A percentile compares a stretch with the other conserved stretches of the same genome.
Conservation (phyloP, 371 early-diverging fungal genomes). For the Syncephalastrum sp. region DNA sequence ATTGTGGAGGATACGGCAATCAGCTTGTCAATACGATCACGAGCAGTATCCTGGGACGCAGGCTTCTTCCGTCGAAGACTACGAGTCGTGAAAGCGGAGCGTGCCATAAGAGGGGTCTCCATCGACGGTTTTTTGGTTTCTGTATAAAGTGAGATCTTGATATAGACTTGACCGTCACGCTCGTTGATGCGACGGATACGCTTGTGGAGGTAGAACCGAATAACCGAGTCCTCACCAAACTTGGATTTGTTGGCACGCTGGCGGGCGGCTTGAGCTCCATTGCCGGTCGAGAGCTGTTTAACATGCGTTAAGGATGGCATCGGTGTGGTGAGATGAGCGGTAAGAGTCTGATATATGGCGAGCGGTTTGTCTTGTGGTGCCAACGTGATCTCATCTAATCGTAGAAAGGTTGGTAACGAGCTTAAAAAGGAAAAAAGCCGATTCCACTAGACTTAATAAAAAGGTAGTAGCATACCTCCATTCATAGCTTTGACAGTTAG, state of each 20-base stretch:
- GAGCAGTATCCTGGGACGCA: constrained; percentile 9
- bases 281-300: constrained; percentile 23
- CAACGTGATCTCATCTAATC: constrained; percentile 55
- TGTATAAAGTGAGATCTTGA: constrained; percentile 41
- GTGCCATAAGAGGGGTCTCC: neutral
- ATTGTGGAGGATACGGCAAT: constrained; percentile 33
- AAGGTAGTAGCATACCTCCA: constrained; percentile 40
- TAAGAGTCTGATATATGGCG: constrained; percentile 59
- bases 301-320: constrained; percentile 51
- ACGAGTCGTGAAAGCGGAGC: constrained; percentile 14
- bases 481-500: constrained; percentile 61
- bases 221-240: constrained; percentile 44
- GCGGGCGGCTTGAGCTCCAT: constrained; percentile 23
- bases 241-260: constrained; percentile 33
- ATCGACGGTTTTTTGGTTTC: constrained; percentile 10
- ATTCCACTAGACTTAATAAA: too few species aligned
- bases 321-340: constrained; percentile 60
- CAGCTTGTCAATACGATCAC: constrained; percentile 40
- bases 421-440: too few species aligned
- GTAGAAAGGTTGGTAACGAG: too few species aligned
- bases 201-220: constrained; percentile 55
- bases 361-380: constrained; percentile 59
- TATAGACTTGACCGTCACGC: constrained; percentile 38
- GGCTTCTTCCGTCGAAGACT: constrained; percentile 20
- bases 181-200: constrained; percentile 51